These are phyloP conservation scores for Arabidopsis thaliana DNA, from an alignment of 345 rosid species.

Conservation along the genomic window DNA sequence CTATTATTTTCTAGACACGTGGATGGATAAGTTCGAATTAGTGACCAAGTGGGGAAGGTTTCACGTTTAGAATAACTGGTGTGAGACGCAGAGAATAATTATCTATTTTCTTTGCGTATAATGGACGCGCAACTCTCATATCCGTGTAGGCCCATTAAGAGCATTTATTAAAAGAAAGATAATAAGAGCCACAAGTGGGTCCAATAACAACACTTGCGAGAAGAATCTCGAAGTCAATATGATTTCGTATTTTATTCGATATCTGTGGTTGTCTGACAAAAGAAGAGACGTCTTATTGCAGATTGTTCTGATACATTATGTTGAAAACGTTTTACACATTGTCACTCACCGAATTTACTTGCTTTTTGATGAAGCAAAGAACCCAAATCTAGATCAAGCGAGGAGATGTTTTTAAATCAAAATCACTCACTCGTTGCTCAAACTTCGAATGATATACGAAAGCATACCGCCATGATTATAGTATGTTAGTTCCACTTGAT, in stretches of 20 bases:
- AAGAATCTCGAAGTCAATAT: conserved; percentile 21
- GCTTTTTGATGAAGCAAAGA: no score
- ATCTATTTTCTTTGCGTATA: conserved; percentile 16
- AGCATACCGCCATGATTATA: neutral
- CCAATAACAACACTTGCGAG: conserved; percentile 14
- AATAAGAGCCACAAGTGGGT: conserved; percentile 33
- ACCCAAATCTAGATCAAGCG: no score
- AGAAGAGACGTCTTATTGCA: conserved; percentile 1
- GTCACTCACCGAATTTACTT: no score
- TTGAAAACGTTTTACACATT: neutral
- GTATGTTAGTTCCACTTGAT: neutral
- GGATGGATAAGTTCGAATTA: conserved; percentile 14
- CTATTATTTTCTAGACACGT: conserved; percentile 9
- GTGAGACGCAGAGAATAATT: conserved; percentile 26
- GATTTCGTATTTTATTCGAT: neutral
- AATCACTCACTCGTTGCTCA: neutral
- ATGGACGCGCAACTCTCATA: conserved; percentile 34
- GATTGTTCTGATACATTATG: neutral
- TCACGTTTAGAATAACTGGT: conserved; percentile 19
- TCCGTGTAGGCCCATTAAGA: conserved; percentile 25
- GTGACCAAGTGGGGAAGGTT: neutral
- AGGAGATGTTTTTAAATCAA: no score
- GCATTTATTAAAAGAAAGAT: neutral
- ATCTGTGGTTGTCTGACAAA: neutral
- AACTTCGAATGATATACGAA: neutral